A percentile compares a stretch with the other conserved stretches of the same genome.
Conservation (phyloP, 2,329 filamentous ascomycete species). For the Malbranchea zuffiana region DNA sequence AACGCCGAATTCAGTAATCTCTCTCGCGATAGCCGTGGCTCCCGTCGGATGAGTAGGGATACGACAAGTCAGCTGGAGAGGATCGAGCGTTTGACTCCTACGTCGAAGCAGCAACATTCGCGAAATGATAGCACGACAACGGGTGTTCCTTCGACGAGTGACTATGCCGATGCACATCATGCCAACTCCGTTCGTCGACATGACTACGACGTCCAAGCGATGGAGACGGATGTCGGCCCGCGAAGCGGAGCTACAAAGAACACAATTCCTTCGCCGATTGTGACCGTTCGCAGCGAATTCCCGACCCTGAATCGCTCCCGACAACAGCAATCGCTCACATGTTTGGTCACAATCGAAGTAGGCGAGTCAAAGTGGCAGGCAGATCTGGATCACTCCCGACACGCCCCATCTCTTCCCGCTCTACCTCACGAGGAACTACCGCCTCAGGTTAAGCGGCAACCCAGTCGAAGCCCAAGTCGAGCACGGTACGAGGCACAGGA, state of each 20-base stretch:
- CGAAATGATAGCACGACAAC: conserved; percentile 72
- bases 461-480: conserved; percentile 16
- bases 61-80: conserved; percentile 33
- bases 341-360: conserved; percentile 86
- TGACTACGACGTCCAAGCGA: conserved; percentile 91
- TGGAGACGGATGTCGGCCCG: conserved; percentile 74
- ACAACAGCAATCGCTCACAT: conserved; percentile 90
- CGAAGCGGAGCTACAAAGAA: conserved; percentile 59
- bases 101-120: conserved; percentile 44
- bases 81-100: conserved; percentile 36
- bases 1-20: conserved; percentile 20
- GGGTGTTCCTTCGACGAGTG: conserved; percentile 60
- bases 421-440: conserved; percentile 38
- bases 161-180: conserved; percentile 67
- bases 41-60: conserved; percentile 33
- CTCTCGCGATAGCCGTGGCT: conserved; percentile 19
- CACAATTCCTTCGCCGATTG: conserved; percentile 77
- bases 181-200: conserved; percentile 60
- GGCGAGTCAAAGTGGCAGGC: conserved; percentile 84
- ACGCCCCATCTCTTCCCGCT: conserved; percentile 41
- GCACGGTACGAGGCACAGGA: conserved; percentile 63
- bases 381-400: conserved; percentile 64
- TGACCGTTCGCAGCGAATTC: conserved; percentile 95
- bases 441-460: conserved; percentile 29
- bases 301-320: conserved; percentile 84